Conservation (phyloP, 2,329 filamentous ascomycete genomes). For the Sordariomycetes sp. region DNA sequence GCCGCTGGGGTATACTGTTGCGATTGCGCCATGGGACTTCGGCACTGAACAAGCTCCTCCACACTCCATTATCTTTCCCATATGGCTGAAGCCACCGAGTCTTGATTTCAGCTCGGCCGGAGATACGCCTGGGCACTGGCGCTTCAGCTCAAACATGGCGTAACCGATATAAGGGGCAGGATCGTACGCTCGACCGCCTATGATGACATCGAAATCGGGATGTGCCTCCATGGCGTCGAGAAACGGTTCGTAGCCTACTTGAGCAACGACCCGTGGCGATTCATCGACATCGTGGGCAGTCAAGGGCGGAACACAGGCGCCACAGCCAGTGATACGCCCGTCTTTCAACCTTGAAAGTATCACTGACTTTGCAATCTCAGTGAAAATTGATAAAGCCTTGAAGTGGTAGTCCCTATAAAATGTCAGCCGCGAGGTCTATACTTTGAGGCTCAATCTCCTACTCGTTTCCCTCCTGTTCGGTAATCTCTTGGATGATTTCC, state of each 20-base stretch:
- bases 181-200: conserved; percentile 31
- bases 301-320: conserved; percentile 27
- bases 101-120: not conserved
- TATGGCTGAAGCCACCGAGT: conserved; percentile 18
- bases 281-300: conserved; percentile 23
- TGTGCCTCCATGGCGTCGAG: conserved; percentile 23
- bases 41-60: conserved; percentile 36
- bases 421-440: not conserved
- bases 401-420: conserved; percentile 9
- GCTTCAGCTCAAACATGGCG: conserved; percentile 8
- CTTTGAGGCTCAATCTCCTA: not conserved
- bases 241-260: conserved; percentile 34
- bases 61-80: conserved; percentile 47
- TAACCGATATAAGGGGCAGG: conserved; percentile 24
- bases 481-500: conserved; percentile 26
- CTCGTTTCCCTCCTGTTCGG: conserved; percentile 11
- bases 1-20: conserved; percentile 28
- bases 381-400: conserved; percentile 24
- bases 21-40: conserved; percentile 24
- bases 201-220: conserved; percentile 31
- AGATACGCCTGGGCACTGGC: conserved; percentile 1
- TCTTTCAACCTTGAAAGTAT: conserved; percentile 17
- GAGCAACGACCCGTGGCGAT: conserved; percentile 25
- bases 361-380: conserved; percentile 22
- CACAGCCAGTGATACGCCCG: conserved; percentile 22